phyloP scores from a whole-genome alignment of 2,329 filamentous ascomycete species.

The Pestalotiopsis sp. region DNA sequence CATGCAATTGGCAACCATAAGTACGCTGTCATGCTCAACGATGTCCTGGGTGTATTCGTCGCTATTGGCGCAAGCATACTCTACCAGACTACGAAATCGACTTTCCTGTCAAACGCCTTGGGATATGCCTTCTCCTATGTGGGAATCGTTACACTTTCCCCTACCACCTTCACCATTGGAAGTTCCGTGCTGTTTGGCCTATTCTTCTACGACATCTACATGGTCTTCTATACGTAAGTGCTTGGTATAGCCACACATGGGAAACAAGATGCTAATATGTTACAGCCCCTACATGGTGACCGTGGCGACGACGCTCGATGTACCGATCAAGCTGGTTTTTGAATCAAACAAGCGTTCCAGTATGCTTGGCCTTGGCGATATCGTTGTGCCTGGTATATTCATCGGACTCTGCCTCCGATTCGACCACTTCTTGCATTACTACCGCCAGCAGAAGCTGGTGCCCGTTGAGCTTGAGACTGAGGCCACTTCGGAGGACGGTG shows the following conservation, averaged over 20 bases:
- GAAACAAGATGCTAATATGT: conserved; percentile 20
- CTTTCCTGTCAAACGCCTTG: conserved; percentile 77
- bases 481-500: conserved; percentile 31
- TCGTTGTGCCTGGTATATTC: conserved; percentile 90
- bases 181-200: conserved; percentile 76
- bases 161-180: conserved; percentile 83
- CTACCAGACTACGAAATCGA: conserved; percentile 67
- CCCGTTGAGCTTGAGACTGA: conserved; percentile 37
- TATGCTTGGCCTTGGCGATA: conserved; percentile 93
- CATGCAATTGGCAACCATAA: conserved; percentile 53
- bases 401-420: conserved; percentile 88
- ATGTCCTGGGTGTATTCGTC: conserved; percentile 57
- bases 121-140: conserved; percentile 87
- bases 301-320: conserved; percentile 85
- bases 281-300: conserved; percentile 78
- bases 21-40: conserved; percentile 57
- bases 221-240: conserved; percentile 80
- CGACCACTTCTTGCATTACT: conserved; percentile 84
- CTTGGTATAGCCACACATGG: neutral
- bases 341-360: conserved; percentile 65
- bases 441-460: conserved; percentile 61
- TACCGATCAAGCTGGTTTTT: conserved; percentile 91
- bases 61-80: conserved; percentile 57
- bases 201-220: conserved; percentile 94
- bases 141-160: conserved; percentile 81